Base-by-base conservation (phyloP, 768 basidiomycete species). In the Chalciporus piperatus region DNA sequence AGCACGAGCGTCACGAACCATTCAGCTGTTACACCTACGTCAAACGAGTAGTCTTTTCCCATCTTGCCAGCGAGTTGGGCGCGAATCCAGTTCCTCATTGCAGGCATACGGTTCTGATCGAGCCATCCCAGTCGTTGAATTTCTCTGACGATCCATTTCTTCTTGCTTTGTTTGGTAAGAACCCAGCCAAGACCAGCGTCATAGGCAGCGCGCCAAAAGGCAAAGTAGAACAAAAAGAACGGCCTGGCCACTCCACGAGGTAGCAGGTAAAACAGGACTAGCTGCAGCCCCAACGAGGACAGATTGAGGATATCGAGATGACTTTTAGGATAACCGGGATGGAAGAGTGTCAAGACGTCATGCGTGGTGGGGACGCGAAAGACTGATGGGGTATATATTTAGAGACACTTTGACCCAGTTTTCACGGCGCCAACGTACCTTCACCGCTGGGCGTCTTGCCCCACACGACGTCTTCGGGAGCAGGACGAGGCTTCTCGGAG, bases 161-260 rank as follows among this genome's bases (percentile, higher is more conserved):
- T 85, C 75, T 96, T 95, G 76, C 92, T 96, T 72, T 99, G 97
- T 67, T 90, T 89, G 10, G 92, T 92, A 51, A 99, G 76, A 11
- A 98, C 81, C 85, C 89, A 97, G 0, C 94, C 97, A 41, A 99
- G 80, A 1, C 96, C 96, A 28, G 81, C 86, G 68, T 99, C 91
- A 65, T 99, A 99, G 10, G 90, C 86, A 4, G 81, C 78, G 2
- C 97, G 76, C 93, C 95, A 99, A 68, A 98, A 91, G 10, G 84
- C 84, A 64, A 99, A 98, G 70, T 95, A 96, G 53, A 88, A 51
- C 20, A 94, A 71, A 76, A 98, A 98, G 71, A 98, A 89, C 8
- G 78, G 48, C 46, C 76, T 78, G 0, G 83, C 67, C 3, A 72
- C 67, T 0, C 71, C 59, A 6, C 80, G 82, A 0, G 92, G 81